These are phyloP conservation scores for Neoconidiobolus thromboides DNA, from an alignment of 371 early-diverging fungal genomes.

Conservation along the genomic window DNA sequence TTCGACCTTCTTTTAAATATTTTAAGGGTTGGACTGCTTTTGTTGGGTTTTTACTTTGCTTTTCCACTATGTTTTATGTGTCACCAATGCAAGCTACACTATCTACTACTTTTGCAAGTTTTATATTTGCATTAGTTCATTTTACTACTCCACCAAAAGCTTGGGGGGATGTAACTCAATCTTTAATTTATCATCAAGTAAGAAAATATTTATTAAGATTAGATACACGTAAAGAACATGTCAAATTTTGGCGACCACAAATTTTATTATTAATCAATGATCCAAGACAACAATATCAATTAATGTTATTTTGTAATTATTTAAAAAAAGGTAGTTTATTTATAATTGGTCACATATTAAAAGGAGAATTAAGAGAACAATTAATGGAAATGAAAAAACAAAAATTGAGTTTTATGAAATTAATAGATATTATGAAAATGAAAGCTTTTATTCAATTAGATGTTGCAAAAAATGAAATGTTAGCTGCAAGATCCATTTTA, in stretches of 20 bases:
- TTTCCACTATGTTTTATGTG: conserved; percentile 27
- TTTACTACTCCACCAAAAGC: conserved; percentile 30
- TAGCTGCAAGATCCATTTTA: conserved; percentile 24
- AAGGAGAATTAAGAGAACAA: conserved; percentile 21
- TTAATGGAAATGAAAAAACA: conserved; percentile 20
- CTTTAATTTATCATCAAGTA: conserved; percentile 44
- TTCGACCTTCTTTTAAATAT: conserved; percentile 37
- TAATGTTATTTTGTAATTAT: conserved; percentile 37
- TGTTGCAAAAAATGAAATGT: conserved; percentile 19
- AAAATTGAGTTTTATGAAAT: conserved; percentile 25
- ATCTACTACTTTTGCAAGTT: conserved; percentile 19
- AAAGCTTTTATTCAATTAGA: conserved; percentile 39
- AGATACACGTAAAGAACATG: conserved; percentile 31
- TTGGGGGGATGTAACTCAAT: conserved; percentile 44
- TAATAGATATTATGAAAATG: conserved; percentile 25
- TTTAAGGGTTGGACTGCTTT: conserved; percentile 37
- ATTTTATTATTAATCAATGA: conserved; percentile 31
- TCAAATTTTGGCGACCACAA: conserved; percentile 48
- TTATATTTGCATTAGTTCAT: conserved; percentile 31
- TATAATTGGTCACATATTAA: conserved; percentile 32
- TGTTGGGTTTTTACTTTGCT: conserved; percentile 23
- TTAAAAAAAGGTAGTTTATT: conserved; percentile 43
- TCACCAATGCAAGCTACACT: conserved; percentile 20
- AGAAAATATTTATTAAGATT: conserved; percentile 38
- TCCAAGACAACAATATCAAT: conserved; percentile 20